Base-by-base conservation (phyloP, 2,329 filamentous ascomycete species). In the Aspergillus pseudoglaucus region DNA sequence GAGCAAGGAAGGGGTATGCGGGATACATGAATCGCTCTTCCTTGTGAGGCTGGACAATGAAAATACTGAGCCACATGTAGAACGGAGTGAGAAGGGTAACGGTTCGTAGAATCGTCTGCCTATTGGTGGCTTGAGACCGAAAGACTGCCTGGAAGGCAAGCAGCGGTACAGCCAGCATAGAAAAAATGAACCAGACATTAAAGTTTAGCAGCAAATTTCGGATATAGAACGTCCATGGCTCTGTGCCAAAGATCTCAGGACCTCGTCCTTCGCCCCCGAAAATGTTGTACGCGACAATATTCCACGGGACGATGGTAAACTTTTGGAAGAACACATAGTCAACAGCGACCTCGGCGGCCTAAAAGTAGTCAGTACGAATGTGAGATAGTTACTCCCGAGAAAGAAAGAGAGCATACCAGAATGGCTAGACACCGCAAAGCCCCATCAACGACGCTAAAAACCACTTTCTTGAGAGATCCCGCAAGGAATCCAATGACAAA, bases 1-100 rank as follows among this genome's bases (percentile, higher is more conserved):
- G 76, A 0, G 87, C 86, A 33, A 98, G 76, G 53, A 91, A 89
- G 1, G 93, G 93, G 61, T 98, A 98, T 2, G 83, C 87, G 0
- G 93, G 93, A 61, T 95, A 98, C 90, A 98, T 97, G 74, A 98
- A 98, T 6, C 93, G 80, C 70, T 98, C 93, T 66, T 98, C 93
- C 63, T 98, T 98, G 72, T 98, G 93, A 14, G 93, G 88, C 64
- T 98, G 93, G 7, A 86, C 65, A 0, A 88, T 91, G 71, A 98
- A 97, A 53, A 97, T 93, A 3, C 72, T 80, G 23, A 98, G 78
- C 93, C 93, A 98, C 63, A 96, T 78, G 65, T 97, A 98, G 68
- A 97, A 95, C 0, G 93, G 93, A 0, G 81, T 72, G 46, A 91
- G 75, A 56, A 95, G 88, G 17, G 91, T 80, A 42, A 94, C 60